phyloP scores from a whole-genome alignment of 164 flowering plant genomes.

The grape (Vitis vinifera) region DNA sequence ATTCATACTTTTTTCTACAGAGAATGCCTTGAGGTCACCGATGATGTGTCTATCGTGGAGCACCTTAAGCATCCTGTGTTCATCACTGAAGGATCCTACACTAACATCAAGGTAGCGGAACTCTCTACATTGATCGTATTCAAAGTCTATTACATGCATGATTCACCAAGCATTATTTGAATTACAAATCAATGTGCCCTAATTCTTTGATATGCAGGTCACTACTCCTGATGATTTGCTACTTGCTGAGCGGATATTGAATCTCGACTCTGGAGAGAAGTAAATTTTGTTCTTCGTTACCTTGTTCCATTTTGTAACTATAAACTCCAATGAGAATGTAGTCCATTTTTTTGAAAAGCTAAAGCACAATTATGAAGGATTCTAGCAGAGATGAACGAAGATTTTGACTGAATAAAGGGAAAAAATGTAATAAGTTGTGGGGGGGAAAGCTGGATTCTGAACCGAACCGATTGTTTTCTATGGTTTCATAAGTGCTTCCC shows the following conservation, averaged over 20 bases:
- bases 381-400: too few relatives aligned
- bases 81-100: conserved; percentile 85
- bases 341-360: too few relatives aligned
- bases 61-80: conserved; percentile 79
- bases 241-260: conserved; percentile 78
- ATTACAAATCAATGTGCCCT: conserved; percentile 2
- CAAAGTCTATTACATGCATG: too few relatives aligned
- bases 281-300: too few relatives aligned
- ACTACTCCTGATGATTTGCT: conserved; percentile 88
- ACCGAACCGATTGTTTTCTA: too few relatives aligned
- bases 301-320: too few relatives aligned
- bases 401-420: too few relatives aligned
- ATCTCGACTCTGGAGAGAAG: background rate
- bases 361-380: too few relatives aligned
- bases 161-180: background rate
- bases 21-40: conserved; percentile 83
- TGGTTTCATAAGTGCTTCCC: too few relatives aligned
- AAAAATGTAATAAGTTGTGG: too few relatives aligned
- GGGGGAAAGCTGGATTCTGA: too few relatives aligned
- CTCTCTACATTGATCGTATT: background rate
- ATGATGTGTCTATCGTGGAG: conserved; percentile 89
- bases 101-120: conserved; percentile 74
- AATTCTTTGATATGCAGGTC: conserved; percentile 45
- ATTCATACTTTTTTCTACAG: conserved; percentile 32
- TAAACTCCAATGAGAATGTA: background rate